Conservation (phyloP, 805 yeast genomes). For the Tetrapisispora taiwanensis region DNA sequence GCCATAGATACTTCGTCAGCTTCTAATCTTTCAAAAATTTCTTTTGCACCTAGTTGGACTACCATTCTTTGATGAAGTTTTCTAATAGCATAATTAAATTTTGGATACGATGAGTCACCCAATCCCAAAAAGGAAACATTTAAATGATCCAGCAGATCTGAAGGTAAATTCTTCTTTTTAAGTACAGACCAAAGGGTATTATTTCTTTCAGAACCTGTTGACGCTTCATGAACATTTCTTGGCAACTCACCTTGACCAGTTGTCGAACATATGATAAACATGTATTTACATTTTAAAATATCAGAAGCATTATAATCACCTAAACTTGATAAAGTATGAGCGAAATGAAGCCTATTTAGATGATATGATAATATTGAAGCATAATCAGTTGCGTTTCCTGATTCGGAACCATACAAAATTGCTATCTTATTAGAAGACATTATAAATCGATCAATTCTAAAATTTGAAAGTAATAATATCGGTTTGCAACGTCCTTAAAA, state of each 20-base stretch:
- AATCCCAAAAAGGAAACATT: slow-evolving; percentile 71
- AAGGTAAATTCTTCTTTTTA: slow-evolving; percentile 55
- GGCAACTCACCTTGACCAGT: slow-evolving; percentile 96
- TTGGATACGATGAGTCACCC: slow-evolving; percentile 88
- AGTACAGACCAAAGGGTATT: slow-evolving; percentile 58
- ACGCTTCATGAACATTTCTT: slow-evolving; percentile 45
- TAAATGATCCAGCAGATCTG: slow-evolving; percentile 49
- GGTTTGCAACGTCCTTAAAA: too few species aligned
- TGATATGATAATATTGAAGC: slow-evolving; percentile 54
- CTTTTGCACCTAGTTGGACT: slow-evolving; percentile 70
- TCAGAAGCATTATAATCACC: slow-evolving; percentile 51
- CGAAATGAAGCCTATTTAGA: slow-evolving; percentile 44
- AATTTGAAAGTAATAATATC: too few species aligned
- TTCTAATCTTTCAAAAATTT: slow-evolving; percentile 66
- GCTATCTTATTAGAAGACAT: slow-evolving; percentile 33
- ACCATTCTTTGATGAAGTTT: slow-evolving; percentile 67
- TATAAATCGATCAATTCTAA: neutral
- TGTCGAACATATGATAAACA: slow-evolving; percentile 58
- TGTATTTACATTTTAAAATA: slow-evolving; percentile 38
- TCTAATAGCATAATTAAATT: slow-evolving; percentile 78
- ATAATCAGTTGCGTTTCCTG: slow-evolving; percentile 83
- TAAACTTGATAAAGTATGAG: slow-evolving; percentile 40
- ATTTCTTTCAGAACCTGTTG: slow-evolving; percentile 9
- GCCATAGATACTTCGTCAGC: slow-evolving; percentile 79
- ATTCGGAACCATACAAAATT: slow-evolving; percentile 81